Base-by-base conservation (phyloP, 2,329 filamentous ascomycete species). In the Pestalotiopsis sp. region DNA sequence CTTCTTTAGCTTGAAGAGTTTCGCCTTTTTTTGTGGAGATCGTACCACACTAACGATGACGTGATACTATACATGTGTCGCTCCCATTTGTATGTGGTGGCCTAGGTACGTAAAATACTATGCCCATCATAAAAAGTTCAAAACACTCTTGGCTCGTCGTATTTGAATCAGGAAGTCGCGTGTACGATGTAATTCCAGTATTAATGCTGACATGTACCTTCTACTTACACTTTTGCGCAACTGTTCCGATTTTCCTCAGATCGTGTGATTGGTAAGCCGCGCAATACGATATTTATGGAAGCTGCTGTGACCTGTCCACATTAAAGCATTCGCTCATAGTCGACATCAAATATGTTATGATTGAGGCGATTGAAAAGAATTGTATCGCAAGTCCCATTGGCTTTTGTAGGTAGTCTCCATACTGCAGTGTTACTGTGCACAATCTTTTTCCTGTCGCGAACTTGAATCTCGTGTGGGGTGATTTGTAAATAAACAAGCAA, bases 11-110 rank as follows among this genome's bases (percentile, higher is more conserved):
- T 64, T 52, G 61, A 64, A 49, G 20, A 39, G 25, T 41, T 64
- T 52, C n/a, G n/a, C 38, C n/a, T 25, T 64, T 64, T 64, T 64
- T 64, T 36, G 36, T 45, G 61, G 61, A 20, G 61, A 36, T 45
- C n/a, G n/a, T 64, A 23, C 61, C 20, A 23, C 61, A 39, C 61
- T 64, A 64, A 52, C 38, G 39, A 64, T 64, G 61, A 52, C 61
- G 61, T 64, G 61, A 64, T 64, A 64, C 38, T 64, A 64, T 64
- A 64, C 31, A 36, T 36, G 31, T 36, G 31, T 41, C 59, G 36
- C 31, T 23, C 27, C 59, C 31, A 38, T 2, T 12, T 41, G 17
- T 45, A 2, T 45, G 45, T 52, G 20, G 45, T 20, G 45, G 45
- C 14, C 31, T 36, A 36, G 12, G 4, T 36, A n/a, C 31, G 25